Base-by-base conservation (phyloP, 1,284 basidiomycete species). In the Gomphus bonarii region DNA sequence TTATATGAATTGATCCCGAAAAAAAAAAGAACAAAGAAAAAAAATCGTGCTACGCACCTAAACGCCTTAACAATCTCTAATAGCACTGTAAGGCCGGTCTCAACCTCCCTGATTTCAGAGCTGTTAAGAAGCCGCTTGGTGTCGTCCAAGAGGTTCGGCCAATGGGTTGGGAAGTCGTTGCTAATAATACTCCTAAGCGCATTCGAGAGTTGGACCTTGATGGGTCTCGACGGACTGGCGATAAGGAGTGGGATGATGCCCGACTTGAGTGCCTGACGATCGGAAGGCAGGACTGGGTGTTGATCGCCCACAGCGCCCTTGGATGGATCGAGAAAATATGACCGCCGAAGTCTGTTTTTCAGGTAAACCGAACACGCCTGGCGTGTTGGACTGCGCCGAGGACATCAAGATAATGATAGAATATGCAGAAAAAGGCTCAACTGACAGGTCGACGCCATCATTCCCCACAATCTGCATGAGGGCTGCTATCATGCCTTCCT, bases 301-400 rank as follows among this genome's bases (percentile, higher is more conserved):
- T 79, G 77, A 65, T 88, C 85, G 0, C 81, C 73, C 42, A 81
- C 77, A 49, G 75, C 68, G 18, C 57, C 43, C 30, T 65, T 64
- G 14, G 70, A 61, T 10, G 70, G 60, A 55, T 81, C 80, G 61
- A 81, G 64, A 58, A 74, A 68, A 65, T 88, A 90, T 16, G 76
- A 77, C 2, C 74, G 74, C 60, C 79, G 78, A 54, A 90, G 82
- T 65, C 89, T 84, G 69, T 93, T 93, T 72, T 93, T 93, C 64
- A 93, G 75, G 77, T 85, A 93, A 22, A 93, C 86, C 12, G 84
- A 77, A 60, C 85, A 84, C 0, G 90, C 84, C 65, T 90, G 88
- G 50, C 87, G 85, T 53, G 82, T 87, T 25, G 85, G 76, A 57
- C 87, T 91, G 66, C 28, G 25, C 16, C 16, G 30, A 7, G 25